Evolutionary conservation across 768 basidiomycete species (phyloP).

Genomic region (Kwoniella shandongensis): DNA sequence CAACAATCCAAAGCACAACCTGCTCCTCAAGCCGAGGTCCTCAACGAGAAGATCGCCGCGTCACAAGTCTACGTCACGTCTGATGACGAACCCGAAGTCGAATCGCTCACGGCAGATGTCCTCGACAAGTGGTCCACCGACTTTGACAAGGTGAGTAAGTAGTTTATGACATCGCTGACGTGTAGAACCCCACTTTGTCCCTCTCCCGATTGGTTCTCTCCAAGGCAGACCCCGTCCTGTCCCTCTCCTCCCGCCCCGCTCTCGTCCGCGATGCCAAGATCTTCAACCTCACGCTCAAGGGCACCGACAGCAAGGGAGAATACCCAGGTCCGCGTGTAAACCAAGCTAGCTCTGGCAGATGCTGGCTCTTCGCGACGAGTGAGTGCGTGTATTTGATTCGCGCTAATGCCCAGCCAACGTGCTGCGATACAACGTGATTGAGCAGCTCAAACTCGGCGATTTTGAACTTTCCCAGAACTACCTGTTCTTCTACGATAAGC

Average conservation of each 20-base stretch:
- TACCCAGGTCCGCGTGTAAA: conserved; percentile 80
- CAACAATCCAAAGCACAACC: conserved; percentile 4
- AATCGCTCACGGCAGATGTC: conserved; percentile 24
- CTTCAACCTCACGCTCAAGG: conserved; percentile 71
- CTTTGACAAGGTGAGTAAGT: conserved; percentile 36
- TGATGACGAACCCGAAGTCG: conserved; percentile 3
- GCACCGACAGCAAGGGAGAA: conserved; percentile 58
- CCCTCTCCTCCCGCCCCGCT: conserved; percentile 41
- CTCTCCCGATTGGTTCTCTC: conserved; percentile 47
- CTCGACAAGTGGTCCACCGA: conserved; percentile 40
- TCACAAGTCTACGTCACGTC: not conserved
- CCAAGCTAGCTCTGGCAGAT: conserved; percentile 84
- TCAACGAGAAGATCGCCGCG: conserved; percentile 1
- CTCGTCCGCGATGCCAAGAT: conserved; percentile 55
- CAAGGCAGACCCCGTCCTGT: conserved; percentile 44
- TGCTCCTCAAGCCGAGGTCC: not conserved
- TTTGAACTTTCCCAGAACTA: conserved; percentile 93
- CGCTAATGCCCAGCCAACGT: conserved; percentile 53
- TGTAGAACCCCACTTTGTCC: conserved; percentile 39
- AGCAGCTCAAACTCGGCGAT: conserved; percentile 77
- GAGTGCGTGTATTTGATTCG: conserved; percentile 56
- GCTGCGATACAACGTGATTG: conserved; percentile 78
- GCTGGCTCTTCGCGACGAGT: conserved; percentile 94
- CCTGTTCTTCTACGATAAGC: conserved; percentile 94
- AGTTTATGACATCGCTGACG: conserved; percentile 5